Conservation (phyloP, 257 asterid genomes). For the Parsonsia alboflavescens region DNA sequence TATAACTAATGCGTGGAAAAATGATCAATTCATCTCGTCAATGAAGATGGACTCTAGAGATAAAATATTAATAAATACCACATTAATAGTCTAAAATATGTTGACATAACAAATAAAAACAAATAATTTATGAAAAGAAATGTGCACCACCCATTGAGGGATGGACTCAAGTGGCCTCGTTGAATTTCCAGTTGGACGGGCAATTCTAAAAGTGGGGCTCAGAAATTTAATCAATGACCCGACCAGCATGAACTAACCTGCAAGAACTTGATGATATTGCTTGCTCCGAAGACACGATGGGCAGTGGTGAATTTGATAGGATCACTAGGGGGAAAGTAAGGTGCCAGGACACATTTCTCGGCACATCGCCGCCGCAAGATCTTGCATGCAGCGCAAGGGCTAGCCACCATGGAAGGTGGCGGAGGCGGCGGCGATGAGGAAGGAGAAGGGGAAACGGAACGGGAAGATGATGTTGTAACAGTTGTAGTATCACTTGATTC, state of each 20-base stretch:
- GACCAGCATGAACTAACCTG: slow-evolving; percentile 30
- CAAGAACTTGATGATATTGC: slow-evolving; percentile 75
- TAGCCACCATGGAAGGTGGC: slow-evolving; percentile 27
- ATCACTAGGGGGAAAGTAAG: slow-evolving; percentile 72
- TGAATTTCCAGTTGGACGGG: not conserved
- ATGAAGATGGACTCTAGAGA: too few species aligned
- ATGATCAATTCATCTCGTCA: too few species aligned
- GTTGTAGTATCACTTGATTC: slow-evolving; percentile 18
- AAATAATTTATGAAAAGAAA: not conserved
- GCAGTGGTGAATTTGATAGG: slow-evolving; percentile 76
- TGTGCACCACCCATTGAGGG: not conserved
- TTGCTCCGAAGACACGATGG: slow-evolving; percentile 91
- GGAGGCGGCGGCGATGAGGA: slow-evolving; percentile 26
- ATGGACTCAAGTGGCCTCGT: not conserved
- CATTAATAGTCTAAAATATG: too few species aligned
- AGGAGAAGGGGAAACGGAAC: slow-evolving; percentile 30
- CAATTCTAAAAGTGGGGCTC: slow-evolving; percentile 7
- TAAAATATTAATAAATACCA: too few species aligned
- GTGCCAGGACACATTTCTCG: slow-evolving; percentile 72
- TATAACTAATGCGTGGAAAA: slow-evolving; percentile 7
- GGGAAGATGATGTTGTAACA: slow-evolving; percentile 26
- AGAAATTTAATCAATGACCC: slow-evolving; percentile 5
- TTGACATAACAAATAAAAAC: not conserved
- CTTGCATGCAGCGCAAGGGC: slow-evolving; percentile 84
- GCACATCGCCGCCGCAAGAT: slow-evolving; percentile 61